phyloP scores from a whole-genome alignment of 257 asterid species.

The Solanum etuberosum region DNA sequence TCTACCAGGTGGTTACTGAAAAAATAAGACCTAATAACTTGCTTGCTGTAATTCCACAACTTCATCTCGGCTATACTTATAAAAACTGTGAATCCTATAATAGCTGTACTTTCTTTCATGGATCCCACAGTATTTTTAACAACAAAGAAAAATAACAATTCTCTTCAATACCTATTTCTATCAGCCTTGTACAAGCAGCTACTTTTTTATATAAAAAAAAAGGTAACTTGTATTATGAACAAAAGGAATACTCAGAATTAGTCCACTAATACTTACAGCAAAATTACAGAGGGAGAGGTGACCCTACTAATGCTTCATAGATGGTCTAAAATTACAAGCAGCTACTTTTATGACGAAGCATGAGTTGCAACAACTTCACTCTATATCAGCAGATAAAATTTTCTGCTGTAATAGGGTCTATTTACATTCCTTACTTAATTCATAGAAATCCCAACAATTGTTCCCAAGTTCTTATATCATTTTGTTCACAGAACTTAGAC shows the following conservation, averaged over 20 bases:
- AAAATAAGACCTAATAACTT: not conserved
- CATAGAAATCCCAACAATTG: not conserved
- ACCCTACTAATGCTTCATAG: not conserved
- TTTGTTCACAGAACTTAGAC: not conserved
- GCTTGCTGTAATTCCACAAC: not conserved
- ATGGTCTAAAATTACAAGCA: not conserved
- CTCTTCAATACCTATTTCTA: not conserved
- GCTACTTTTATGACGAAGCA: not conserved
- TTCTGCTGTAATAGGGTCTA: not conserved
- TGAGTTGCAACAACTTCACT: not conserved
- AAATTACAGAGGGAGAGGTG: not conserved
- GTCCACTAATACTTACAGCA: not conserved
- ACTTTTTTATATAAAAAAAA: not conserved
- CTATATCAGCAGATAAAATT: not conserved
- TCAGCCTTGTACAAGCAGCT: not conserved
- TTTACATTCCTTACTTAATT: not conserved
- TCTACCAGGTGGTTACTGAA: not conserved
- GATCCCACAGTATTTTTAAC: not conserved
- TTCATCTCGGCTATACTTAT: not conserved
- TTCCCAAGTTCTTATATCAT: not conserved
- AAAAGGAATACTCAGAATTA: not conserved
- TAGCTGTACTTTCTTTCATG: not conserved
- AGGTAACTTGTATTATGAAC: not conserved
- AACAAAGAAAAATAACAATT: not conserved
- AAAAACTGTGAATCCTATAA: not conserved